A percentile compares a stretch with the other conserved stretches of the same genome.
These are phyloP conservation scores for Trichopus zeylanicus DNA, from an alignment of 116 monocot species.

Conservation along the genomic window DNA sequence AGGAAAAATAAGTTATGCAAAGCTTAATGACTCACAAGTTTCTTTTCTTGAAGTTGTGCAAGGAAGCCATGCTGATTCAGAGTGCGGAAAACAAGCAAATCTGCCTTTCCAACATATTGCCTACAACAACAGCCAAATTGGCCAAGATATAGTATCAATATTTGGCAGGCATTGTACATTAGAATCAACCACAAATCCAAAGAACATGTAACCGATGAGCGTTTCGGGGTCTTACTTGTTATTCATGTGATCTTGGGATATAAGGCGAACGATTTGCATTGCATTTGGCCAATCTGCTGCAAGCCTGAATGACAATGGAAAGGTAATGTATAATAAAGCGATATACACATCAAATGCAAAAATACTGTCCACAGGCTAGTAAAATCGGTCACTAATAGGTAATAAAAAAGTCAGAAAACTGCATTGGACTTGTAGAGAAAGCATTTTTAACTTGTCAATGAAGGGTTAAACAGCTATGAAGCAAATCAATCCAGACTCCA, in stretches of 20 bases:
- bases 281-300: constrained; percentile 87
- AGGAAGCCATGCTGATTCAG: constrained; percentile 97
- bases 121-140: constrained; percentile 16
- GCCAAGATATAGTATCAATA: background rate
- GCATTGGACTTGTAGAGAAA: too few relatives aligned
- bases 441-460: too few relatives aligned
- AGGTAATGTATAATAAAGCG: too few relatives aligned
- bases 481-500: too few relatives aligned
- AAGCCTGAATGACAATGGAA: constrained; percentile 52
- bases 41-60: constrained; percentile 91
- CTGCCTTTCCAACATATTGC: constrained; percentile 94
- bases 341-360: too few relatives aligned
- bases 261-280: constrained; percentile 95
- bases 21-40: constrained; percentile 59
- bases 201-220: constrained; percentile 1
- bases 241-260: constrained; percentile 98
- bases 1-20: background rate
- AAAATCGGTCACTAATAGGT: too few relatives aligned
- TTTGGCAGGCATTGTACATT: background rate
- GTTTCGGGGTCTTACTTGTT: constrained; percentile 49
- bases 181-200: background rate
- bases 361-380: too few relatives aligned
- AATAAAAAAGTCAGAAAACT: too few relatives aligned
- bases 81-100: constrained; percentile 83
- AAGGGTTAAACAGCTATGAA: too few relatives aligned